Conservation (phyloP, 345 rosid species). For the Arabis hirsuta region DNA sequence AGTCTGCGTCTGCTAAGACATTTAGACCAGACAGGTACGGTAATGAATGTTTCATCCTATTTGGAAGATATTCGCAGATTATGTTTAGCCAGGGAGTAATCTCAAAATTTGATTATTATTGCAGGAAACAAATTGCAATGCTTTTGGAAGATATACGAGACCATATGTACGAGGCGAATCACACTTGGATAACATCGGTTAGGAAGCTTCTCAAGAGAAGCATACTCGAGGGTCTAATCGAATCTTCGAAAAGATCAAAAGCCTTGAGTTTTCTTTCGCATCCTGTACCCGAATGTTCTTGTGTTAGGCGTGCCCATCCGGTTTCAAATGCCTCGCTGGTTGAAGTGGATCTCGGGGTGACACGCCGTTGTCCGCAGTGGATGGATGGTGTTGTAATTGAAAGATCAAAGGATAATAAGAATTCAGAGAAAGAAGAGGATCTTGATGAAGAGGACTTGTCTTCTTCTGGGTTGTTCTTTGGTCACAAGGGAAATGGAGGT, state of each 20-base stretch:
- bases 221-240: slow-evolving; percentile 65
- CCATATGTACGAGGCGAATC: slow-evolving; percentile 79
- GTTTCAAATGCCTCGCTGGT: slow-evolving; percentile 49
- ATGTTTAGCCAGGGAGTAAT: not conserved
- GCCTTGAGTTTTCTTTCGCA: slow-evolving; percentile 68
- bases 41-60: slow-evolving; percentile 15
- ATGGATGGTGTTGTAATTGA: slow-evolving; percentile 52
- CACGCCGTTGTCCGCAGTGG: slow-evolving; percentile 75
- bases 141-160: slow-evolving; percentile 71
- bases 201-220: slow-evolving; percentile 72
- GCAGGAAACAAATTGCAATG: slow-evolving; percentile 65
- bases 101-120: not conserved
- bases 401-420: slow-evolving; percentile 58
- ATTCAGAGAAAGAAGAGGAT: slow-evolving; percentile 76
- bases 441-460: slow-evolving; percentile 73
- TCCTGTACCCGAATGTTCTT: slow-evolving; percentile 92
- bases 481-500: slow-evolving; percentile 41
- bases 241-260: slow-evolving; percentile 64
- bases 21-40: slow-evolving; percentile 88
- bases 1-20: slow-evolving; percentile 78
- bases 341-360: slow-evolving; percentile 57
- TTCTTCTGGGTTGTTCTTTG: slow-evolving; percentile 71
- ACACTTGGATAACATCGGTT: slow-evolving; percentile 75
- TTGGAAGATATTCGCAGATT: not conserved
- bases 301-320: slow-evolving; percentile 45